Evolutionary conservation across 129 eudicot species (phyloP), one percentile per base, ranked within the genome.

Genomic region (Pseudognaphalium luteoalbum): DNA sequence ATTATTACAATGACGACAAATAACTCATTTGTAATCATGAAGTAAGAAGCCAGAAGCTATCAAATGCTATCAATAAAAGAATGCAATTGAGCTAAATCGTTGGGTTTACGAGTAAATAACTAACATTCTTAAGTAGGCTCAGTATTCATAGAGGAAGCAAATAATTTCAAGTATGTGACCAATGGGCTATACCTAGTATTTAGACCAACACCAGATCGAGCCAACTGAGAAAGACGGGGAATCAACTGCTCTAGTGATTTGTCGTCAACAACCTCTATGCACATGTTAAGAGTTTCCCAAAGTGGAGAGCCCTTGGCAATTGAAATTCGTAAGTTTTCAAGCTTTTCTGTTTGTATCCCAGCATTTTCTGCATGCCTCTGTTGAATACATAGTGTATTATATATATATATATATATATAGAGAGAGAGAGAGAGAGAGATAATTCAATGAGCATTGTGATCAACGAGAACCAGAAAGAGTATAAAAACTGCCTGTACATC

Each of bases 311-410:
- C 86, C 83, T 86, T 94, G 74, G 98, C 98, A 42, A 87, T 89
- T 77, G 98, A 91, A 54, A 94, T 86, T 35, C 98, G 89, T 56
- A 94, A 74, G 82, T 87, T 91, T 73, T 94, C 98, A 58, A 94
- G 98, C 82, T 94, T 94, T 74, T 94, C 98, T 20, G 92, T 81
- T 80, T 94, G 98, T 85, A 94, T 89, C 28, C 98, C 98, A 77
- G 85, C 89, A 72, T 88, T 94, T 78, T 86, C 97, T 72, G 98
- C 97, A 77, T 94, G 98, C 91, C 87, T 72, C 98, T 94, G 66
- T 72, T 52, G 76, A 70, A 62, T 28, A 68, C 33, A 34, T 59
- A 33, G 22, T 30, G 14, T 35, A 25, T 25, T 25, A 25, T 25
- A 25, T 25, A 25, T 25, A 25, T 25, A 25, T 25, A 25, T 25